These are phyloP conservation scores for Fusarium algeriense DNA, from an alignment of 2,329 filamentous ascomycete species.

Conservation along the genomic window DNA sequence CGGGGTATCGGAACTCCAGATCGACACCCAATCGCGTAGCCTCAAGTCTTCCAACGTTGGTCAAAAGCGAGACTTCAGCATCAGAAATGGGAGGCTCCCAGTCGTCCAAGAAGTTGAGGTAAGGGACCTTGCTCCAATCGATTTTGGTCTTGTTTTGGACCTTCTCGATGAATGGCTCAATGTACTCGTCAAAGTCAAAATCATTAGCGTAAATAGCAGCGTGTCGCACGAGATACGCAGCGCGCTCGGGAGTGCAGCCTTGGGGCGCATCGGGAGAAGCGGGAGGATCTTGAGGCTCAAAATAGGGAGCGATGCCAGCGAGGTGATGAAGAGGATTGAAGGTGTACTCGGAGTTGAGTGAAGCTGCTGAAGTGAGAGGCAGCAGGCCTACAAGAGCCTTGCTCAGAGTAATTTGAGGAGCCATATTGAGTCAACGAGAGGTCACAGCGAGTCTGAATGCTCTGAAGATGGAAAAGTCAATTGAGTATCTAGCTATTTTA, in stretches of 20 bases:
- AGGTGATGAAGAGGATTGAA: constrained; percentile 68
- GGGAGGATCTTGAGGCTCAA: constrained; percentile 64
- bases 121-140: constrained; percentile 68
- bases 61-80: constrained; percentile 69
- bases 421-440: constrained; percentile 10
- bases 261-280: constrained; percentile 55
- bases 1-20: constrained; percentile 69
- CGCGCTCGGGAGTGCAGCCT: constrained; percentile 63
- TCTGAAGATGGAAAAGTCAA: background rate
- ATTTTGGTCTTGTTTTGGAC: constrained; percentile 66
- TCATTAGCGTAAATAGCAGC: constrained; percentile 72
- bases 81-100: constrained; percentile 70
- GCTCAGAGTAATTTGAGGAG: constrained; percentile 13
- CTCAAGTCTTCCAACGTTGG: constrained; percentile 70
- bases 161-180: constrained; percentile 69
- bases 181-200: constrained; percentile 68
- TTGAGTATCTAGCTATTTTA: constrained; percentile 2
- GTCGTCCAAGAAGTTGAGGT: constrained; percentile 66
- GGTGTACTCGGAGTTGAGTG: constrained; percentile 60
- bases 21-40: constrained; percentile 70
- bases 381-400: constrained; percentile 23
- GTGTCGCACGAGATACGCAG: constrained; percentile 69
- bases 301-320: constrained; percentile 69
- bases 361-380: constrained; percentile 29
- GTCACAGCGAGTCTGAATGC: background rate